A percentile compares a stretch with the other conserved stretches of the same genome.
Conservation (phyloP, 2,329 filamentous ascomycete genomes). For the Phaeosphaeriaceae sp. region DNA sequence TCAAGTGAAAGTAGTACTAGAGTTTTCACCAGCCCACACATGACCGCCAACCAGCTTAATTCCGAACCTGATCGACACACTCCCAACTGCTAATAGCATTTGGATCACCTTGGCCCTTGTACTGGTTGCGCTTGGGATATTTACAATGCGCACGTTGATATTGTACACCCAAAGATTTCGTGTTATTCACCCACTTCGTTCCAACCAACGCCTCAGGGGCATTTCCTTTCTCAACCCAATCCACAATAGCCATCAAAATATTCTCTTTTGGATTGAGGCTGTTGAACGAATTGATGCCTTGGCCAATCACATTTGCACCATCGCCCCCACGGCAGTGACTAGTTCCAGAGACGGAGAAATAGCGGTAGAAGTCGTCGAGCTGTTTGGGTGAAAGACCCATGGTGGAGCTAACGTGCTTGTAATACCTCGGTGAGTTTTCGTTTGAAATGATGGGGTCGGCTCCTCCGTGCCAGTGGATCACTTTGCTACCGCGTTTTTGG, state of each 20-base stretch:
- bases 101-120: constrained; percentile 40
- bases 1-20: too few species aligned
- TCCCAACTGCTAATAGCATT: constrained; percentile 41
- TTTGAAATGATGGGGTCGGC: constrained; percentile 54
- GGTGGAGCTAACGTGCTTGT: constrained; percentile 54
- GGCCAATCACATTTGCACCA: constrained; percentile 52
- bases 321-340: constrained; percentile 58
- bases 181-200: constrained; percentile 40
- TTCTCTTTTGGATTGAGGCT: constrained; percentile 51
- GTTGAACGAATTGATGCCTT: constrained; percentile 21
- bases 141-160: constrained; percentile 47
- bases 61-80: constrained; percentile 27
- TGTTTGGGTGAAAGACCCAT: constrained; percentile 46
- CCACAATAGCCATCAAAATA: constrained; percentile 55
- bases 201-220: constrained; percentile 51
- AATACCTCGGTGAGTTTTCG: constrained; percentile 56
- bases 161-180: constrained; percentile 33
- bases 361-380: constrained; percentile 56
- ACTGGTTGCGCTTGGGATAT: constrained; percentile 44
- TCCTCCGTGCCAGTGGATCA: constrained; percentile 56
- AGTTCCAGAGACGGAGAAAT: constrained; percentile 61
- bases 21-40: too few species aligned
- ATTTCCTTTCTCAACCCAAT: constrained; percentile 54
- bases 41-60: too few species aligned
- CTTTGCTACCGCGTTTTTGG: constrained; percentile 51